phyloP scores from a whole-genome alignment of 1,139 yeast species.

The Hansenula sp. region DNA sequence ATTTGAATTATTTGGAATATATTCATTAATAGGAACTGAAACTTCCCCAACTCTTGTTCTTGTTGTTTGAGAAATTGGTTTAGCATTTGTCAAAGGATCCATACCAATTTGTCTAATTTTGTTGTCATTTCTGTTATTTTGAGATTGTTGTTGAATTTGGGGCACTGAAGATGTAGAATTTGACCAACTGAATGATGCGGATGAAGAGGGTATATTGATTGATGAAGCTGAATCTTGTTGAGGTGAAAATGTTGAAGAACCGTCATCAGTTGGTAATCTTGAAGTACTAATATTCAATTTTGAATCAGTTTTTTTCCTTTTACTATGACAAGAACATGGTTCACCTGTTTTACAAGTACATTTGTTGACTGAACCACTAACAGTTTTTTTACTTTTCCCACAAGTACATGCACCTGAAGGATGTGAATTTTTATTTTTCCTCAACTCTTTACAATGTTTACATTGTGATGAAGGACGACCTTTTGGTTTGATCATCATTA shows the following conservation, averaged over 20 bases:
- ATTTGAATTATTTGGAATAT: slow-evolving; percentile 28
- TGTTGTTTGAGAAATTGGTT: slow-evolving; percentile 23
- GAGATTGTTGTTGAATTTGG: slow-evolving; percentile 7
- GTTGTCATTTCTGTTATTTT: too few species aligned
- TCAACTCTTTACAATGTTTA: slow-evolving; percentile 75
- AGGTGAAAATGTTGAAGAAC: neutral
- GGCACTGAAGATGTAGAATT: neutral
- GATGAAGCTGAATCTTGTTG: neutral
- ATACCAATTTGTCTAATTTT: slow-evolving; percentile 23
- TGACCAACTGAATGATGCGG: neutral
- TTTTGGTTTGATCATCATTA: slow-evolving; percentile 90
- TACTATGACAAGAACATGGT: slow-evolving; percentile 55
- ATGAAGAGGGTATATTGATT: neutral
- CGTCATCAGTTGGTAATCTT: neutral
- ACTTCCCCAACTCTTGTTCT: slow-evolving; percentile 39
- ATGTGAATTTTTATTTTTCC: slow-evolving; percentile 68
- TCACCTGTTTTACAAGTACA: slow-evolving; percentile 54
- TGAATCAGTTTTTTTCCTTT: slow-evolving; percentile 21
- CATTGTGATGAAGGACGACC: slow-evolving; percentile 96
- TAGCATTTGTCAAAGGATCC: slow-evolving; percentile 24
- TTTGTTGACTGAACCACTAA: slow-evolving; percentile 36
- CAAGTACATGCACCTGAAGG: slow-evolving; percentile 63
- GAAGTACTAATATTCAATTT: neutral
- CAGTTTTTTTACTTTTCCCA: slow-evolving; percentile 42
- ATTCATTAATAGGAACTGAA: slow-evolving; percentile 39